Conservation (phyloP, 495 filamentous ascomycete species). For the Neurospora sp. region DNA sequence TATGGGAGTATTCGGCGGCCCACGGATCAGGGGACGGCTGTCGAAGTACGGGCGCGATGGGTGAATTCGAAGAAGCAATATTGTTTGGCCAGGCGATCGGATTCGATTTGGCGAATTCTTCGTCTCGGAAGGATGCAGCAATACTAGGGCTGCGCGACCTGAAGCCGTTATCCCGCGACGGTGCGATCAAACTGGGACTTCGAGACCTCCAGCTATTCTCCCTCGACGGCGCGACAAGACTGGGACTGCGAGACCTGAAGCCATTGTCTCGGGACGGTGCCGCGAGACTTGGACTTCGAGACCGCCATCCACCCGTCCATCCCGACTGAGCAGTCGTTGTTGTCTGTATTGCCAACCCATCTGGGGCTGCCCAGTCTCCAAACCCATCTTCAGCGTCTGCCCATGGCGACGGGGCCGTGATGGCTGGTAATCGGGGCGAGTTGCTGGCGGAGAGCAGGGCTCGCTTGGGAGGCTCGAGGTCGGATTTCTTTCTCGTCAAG, state of each 20-base stretch:
- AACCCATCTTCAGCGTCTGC: conserved; percentile 30
- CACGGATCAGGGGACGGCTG: conserved; percentile 45
- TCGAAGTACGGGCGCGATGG: conserved; percentile 23
- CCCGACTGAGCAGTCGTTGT: conserved; percentile 13
- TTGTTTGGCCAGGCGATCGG: conserved; percentile 33
- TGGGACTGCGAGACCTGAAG: conserved; percentile 20
- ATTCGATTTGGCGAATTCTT: conserved; percentile 20
- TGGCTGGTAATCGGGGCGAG: conserved; percentile 20
- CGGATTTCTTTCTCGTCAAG: conserved; percentile 21
- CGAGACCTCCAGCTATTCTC: conserved; percentile 23
- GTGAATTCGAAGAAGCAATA: conserved; percentile 21
- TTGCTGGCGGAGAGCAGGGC: conserved; percentile 31
- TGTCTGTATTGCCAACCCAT: conserved; percentile 1
- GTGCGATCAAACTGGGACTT: conserved; percentile 21
- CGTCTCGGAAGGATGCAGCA: conserved; percentile 17
- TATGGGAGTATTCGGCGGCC: conserved; percentile 24
- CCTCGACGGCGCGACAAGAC: conserved; percentile 23
- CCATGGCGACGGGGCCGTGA: conserved; percentile 34
- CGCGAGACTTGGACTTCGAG: conserved; percentile 23
- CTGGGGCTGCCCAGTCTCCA: conserved; percentile 29
- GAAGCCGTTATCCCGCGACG: conserved; percentile 6
- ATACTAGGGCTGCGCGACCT: conserved; percentile 20
- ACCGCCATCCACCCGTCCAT: conserved; percentile 28
- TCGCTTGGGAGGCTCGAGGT: conserved; percentile 34
- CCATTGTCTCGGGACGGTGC: conserved; percentile 16